Base-by-base conservation (phyloP, 108 stramenopile genomes). In the Hondaea fermentalgiana region DNA sequence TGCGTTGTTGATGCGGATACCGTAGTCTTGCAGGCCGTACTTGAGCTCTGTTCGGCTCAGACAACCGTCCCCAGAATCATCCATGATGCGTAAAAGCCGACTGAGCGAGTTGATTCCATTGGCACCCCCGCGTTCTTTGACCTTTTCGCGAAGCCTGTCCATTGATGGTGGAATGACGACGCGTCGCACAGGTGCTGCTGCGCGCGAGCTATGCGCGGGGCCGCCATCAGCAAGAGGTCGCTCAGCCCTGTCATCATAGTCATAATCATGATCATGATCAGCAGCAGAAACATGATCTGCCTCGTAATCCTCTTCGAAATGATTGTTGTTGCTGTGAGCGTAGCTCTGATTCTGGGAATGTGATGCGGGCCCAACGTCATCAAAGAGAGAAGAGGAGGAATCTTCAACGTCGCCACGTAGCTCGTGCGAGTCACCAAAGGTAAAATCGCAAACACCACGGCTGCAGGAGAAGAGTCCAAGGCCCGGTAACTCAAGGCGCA, bases 21-120 rank as follows among this genome's bases (percentile, higher is more conserved):
- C 91, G 21, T 90, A 49, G 49, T 92, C 93, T 57, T 90, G 90
- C 88, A 95, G 53, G 49, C 72, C 94, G 69, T 91, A 90, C 90
- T 92, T 90, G 91, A 95, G 92, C 91, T 95, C 94, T 14, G 89
- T 83, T 35, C 89, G 64, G 89, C 53, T 58, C 25, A 95, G 71
- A 21, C 45, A 17, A 3, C 91, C 90, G 42, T 72, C 60, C 12
- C 90, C 87, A 51, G 93, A 91, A 57, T 92, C 89, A 76, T 95
- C 94, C 87, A 91, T 90, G 89, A 93, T 92, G 42, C 93, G 91
- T 64, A 95, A 90, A 47, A 89, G 87, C 53, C 94, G 88, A 17
- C 58, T 89, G 49, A 95, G 72, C 8, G 60, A 60, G 51, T 92
- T 90, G 43, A 95, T 89, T 5, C 94, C 94, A 23, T 55, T 60